Conservation (phyloP, 805 yeast genomes). For the Candida namnaoensis region DNA sequence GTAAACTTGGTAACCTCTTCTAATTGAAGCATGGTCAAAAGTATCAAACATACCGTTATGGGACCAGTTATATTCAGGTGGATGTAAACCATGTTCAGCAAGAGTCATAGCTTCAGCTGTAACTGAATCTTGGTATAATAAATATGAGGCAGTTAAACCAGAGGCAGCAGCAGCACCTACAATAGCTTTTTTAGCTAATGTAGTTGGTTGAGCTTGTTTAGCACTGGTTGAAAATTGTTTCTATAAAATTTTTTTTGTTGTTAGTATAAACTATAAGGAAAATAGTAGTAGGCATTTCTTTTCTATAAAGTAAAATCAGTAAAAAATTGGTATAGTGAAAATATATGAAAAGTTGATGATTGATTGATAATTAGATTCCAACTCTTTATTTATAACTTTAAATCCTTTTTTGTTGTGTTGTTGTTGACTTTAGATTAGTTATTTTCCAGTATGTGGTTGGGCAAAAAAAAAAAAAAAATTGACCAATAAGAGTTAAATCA, state of each 20-base stretch:
- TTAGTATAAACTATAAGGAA: too few species aligned
- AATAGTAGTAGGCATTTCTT: too few species aligned
- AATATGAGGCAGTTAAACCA: conserved; percentile 75
- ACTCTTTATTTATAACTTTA: too few species aligned
- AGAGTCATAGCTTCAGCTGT: conserved; percentile 96
- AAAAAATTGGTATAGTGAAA: too few species aligned
- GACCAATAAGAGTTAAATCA: neutral
- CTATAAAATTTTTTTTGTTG: conserved; percentile 2
- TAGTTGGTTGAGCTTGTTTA: conserved; percentile 24
- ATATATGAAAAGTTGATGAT: too few species aligned
- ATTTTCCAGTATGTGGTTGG: too few species aligned
- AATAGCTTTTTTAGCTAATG: conserved; percentile 37
- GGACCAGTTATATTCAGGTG: conserved; percentile 90
- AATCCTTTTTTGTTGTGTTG: too few species aligned
- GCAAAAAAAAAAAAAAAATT: too few species aligned
- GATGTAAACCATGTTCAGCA: conserved; percentile 97
- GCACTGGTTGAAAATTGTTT: conserved; percentile 26
- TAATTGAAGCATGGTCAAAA: conserved; percentile 89
- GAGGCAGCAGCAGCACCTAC: conserved; percentile 60
- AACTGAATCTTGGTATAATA: conserved; percentile 74
- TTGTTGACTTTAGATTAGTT: too few species aligned
- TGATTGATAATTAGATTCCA: too few species aligned
- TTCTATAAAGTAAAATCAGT: too few species aligned
- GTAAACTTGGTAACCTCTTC: conserved; percentile 99
- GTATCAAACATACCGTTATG: conserved; percentile 88